Conservation (phyloP, 306 rosid genomes). For the Castanea sativa region DNA sequence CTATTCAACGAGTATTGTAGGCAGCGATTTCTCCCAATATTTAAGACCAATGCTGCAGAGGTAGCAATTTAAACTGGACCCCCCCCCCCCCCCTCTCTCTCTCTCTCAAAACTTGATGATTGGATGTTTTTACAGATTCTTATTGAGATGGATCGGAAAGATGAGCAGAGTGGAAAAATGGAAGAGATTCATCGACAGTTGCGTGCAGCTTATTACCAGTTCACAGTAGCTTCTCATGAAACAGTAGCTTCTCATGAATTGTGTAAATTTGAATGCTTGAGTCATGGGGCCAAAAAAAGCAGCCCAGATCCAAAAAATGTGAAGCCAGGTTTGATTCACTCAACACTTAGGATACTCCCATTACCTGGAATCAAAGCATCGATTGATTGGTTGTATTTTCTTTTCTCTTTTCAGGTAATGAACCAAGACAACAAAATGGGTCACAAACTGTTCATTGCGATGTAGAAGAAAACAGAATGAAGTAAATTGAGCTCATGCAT, state of each 20-base stretch:
- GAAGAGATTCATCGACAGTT: slow-evolving; percentile 54
- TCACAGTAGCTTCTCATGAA: slow-evolving; percentile 17
- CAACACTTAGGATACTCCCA: slow-evolving; percentile 17
- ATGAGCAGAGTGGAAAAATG: slow-evolving; percentile 53
- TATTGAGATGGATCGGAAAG: slow-evolving; percentile 80
- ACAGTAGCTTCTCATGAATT: slow-evolving; percentile 11
- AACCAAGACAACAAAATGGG: slow-evolving; percentile 10
- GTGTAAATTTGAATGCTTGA: slow-evolving; percentile 29
- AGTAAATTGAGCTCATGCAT: not conserved
- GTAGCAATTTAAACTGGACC: slow-evolving; percentile 35
- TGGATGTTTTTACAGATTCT: slow-evolving; percentile 46
- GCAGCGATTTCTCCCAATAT: slow-evolving; percentile 76
- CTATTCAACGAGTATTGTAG: slow-evolving; percentile 79
- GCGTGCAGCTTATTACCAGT: slow-evolving; percentile 63
- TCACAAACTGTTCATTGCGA: slow-evolving; percentile 30
- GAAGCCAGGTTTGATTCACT: slow-evolving; percentile 61
- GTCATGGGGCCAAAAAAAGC: slow-evolving; percentile 13
- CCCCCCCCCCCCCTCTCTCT: not conserved
- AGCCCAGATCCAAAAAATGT: slow-evolving; percentile 20
- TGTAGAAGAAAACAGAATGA: slow-evolving; percentile 16
- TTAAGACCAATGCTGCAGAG: slow-evolving; percentile 62
- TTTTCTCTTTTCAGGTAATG: slow-evolving; percentile 40
- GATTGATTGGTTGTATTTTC: slow-evolving; percentile 25
- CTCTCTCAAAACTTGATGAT: slow-evolving; percentile 10
- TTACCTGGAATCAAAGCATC: slow-evolving; percentile 23